Evolutionary conservation across 2,329 filamentous ascomycete genomes (phyloP).

Genomic region (Colletotrichum paranaense): DNA sequence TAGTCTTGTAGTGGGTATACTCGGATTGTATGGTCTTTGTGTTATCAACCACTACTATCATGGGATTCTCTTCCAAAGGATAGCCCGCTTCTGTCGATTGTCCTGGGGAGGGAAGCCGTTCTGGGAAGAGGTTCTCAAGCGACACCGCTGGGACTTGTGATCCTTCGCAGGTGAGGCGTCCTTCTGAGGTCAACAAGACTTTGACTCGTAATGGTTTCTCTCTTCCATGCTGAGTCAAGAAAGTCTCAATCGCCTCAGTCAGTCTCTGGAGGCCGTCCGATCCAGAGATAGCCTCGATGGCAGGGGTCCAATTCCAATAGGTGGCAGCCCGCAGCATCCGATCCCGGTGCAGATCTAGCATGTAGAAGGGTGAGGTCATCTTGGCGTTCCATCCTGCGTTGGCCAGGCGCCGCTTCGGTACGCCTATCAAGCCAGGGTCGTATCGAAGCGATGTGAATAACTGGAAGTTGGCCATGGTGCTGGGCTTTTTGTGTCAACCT

Average conservation of each 20-base stretch:
- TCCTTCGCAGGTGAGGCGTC: constrained; percentile 52
- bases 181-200: constrained; percentile 63
- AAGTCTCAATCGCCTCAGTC: constrained; percentile 42
- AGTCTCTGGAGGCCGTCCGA: constrained; percentile 57
- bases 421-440: constrained; percentile 66
- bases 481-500: background rate
- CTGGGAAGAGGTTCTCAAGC: constrained; percentile 68
- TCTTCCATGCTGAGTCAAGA: constrained; percentile 45
- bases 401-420: constrained; percentile 50
- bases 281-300: constrained; percentile 57
- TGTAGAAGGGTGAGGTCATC: constrained; percentile 75
- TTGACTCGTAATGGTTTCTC: constrained; percentile 61
- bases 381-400: constrained; percentile 64
- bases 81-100: constrained; percentile 40
- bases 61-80: constrained; percentile 46
- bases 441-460: constrained; percentile 80
- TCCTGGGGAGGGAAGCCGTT: constrained; percentile 60
- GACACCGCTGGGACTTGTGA: constrained; percentile 46
- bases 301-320: constrained; percentile 66
- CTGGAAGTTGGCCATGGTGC: constrained; percentile 60
- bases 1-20: constrained; percentile 92
- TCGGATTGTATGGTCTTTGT: constrained; percentile 58
- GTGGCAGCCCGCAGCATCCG: constrained; percentile 75
- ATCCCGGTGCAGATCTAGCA: constrained; percentile 82
- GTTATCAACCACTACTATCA: constrained; percentile 58